phyloP scores from a whole-genome alignment of 108 stramenopile genomes.

The Pinguiococcus pyrenoidosus region DNA sequence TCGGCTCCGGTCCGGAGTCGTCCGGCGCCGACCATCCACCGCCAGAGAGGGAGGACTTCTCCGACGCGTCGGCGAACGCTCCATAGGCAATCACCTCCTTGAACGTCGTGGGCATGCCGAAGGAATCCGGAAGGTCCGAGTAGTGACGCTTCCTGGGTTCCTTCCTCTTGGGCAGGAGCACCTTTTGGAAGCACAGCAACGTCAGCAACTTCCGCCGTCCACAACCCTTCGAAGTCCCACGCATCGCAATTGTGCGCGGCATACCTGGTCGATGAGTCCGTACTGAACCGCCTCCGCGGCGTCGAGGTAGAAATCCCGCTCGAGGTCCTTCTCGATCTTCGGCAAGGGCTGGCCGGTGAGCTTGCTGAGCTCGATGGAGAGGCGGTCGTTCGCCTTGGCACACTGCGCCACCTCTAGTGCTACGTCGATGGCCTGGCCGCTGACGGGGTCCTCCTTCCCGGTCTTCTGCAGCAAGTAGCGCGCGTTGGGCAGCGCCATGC shows the following conservation, averaged over 20 bases:
- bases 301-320: constrained; percentile 80
- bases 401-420: constrained; percentile 53
- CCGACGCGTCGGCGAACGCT: no score
- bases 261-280: constrained; percentile 33
- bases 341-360: constrained; percentile 63
- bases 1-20: no score
- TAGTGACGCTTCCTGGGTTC: no score
- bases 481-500: constrained; percentile 69
- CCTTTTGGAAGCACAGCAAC: no score
- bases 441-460: constrained; percentile 59
- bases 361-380: constrained; percentile 49
- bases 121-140: no score
- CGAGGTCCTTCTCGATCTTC: constrained; percentile 59
- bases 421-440: constrained; percentile 72
- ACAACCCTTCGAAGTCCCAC: neutral
- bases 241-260: neutral
- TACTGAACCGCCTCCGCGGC: constrained; percentile 59
- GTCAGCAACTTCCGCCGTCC: no score
- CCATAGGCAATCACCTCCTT: no score
- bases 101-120: no score
- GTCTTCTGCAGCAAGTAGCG: constrained; percentile 74
- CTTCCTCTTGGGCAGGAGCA: no score
- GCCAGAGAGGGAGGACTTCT: no score
- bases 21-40: no score
- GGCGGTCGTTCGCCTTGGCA: constrained; percentile 50